Conservation (phyloP, 2,329 filamentous ascomycete genomes). For the Pseudocercospora macadamiae region DNA sequence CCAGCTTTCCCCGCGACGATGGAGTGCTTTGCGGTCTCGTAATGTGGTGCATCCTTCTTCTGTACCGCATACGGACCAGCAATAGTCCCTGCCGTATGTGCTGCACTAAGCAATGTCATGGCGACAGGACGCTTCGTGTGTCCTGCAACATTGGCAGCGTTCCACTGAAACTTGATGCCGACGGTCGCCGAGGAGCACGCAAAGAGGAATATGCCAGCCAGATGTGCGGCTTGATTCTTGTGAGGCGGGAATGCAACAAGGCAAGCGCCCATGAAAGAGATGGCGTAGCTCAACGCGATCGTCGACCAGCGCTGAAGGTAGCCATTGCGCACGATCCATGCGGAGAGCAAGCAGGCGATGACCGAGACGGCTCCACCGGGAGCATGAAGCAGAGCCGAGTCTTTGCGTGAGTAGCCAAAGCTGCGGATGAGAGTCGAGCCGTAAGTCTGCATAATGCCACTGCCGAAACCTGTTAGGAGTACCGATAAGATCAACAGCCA, state of each 20-base stretch:
- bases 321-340: background rate
- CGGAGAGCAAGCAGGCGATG: conserved; percentile 32
- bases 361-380: conserved; percentile 58
- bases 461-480: conserved; percentile 48
- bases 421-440: conserved; percentile 51
- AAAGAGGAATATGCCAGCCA: conserved; percentile 42
- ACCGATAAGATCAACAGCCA: conserved; percentile 44
- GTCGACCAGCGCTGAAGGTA: conserved; percentile 6
- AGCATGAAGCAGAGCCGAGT: conserved; percentile 54
- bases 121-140: conserved; percentile 72
- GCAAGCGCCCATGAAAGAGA: conserved; percentile 18
- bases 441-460: conserved; percentile 59
- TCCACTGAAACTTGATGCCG: conserved; percentile 41
- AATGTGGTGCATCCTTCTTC: conserved; percentile 38
- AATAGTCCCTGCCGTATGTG: conserved; percentile 40
- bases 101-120: conserved; percentile 47
- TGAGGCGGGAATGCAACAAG: conserved; percentile 34
- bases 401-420: conserved; percentile 37
- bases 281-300: background rate
- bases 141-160: conserved; percentile 64
- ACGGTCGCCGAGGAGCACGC: conserved; percentile 41
- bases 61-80: conserved; percentile 41
- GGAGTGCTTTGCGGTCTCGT: conserved; percentile 45
- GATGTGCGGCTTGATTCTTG: conserved; percentile 45
- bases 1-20: conserved; percentile 39